These are phyloP conservation scores for Eleusine coracana DNA, from an alignment of 176 grass and related monocot genomes.

Conservation along the genomic window DNA sequence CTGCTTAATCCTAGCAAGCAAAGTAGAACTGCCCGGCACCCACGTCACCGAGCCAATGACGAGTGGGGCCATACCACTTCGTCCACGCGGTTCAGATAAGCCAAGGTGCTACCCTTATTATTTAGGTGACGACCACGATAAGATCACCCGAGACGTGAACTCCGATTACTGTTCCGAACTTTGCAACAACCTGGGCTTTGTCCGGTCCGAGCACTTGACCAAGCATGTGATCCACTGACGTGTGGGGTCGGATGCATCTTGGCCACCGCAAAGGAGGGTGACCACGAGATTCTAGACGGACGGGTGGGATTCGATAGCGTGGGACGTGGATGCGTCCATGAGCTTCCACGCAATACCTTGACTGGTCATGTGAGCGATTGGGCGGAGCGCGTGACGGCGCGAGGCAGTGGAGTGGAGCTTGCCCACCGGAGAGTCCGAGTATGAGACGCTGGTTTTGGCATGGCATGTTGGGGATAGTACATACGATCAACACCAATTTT, in stretches of 20 bases:
- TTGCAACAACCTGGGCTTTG: background rate
- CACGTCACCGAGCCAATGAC: background rate
- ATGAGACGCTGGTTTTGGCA: no score
- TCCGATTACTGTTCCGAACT: background rate
- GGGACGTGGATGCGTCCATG: background rate
- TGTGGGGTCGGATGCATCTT: background rate
- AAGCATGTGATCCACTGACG: background rate
- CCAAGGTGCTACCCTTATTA: background rate
- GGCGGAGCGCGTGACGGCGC: background rate
- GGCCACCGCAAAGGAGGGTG: background rate
- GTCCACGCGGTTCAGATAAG: background rate
- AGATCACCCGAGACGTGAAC: conserved; percentile 18
- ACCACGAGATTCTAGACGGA: conserved; percentile 15
- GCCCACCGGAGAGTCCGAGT: no score
- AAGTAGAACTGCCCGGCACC: background rate
- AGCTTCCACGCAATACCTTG: background rate
- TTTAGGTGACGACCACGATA: conserved; percentile 5
- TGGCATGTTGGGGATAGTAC: no score
- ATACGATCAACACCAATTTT: background rate
- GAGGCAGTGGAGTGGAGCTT: no score
- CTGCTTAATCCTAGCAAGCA: background rate
- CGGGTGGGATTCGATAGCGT: conserved; percentile 21
- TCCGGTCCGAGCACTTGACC: background rate
- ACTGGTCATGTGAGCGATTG: background rate
- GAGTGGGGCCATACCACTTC: background rate